Evolutionary conservation across 805 yeast species (phyloP).

Genomic region (Candida corydali): DNA sequence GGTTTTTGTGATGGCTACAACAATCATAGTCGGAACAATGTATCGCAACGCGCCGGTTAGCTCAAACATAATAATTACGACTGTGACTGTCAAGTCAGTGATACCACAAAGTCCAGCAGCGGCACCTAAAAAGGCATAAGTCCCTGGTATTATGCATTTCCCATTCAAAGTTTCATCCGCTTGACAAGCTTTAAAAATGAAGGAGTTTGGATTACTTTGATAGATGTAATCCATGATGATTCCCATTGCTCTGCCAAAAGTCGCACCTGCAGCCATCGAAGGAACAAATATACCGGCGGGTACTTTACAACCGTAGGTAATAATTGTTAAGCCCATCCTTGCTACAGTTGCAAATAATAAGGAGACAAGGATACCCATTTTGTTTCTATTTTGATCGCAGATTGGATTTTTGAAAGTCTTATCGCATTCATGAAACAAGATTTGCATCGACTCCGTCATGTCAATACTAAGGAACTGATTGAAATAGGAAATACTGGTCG

Average conservation of each 20-base stretch:
- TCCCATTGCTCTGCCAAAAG: constrained; percentile 88
- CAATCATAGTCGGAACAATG: constrained; percentile 94
- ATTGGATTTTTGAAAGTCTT: constrained; percentile 37
- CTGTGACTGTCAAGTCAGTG: constrained; percentile 87
- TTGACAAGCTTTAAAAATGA: constrained; percentile 29
- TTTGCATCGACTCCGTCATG: constrained; percentile 95
- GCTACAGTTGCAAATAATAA: constrained; percentile 67
- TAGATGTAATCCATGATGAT: constrained; percentile 52
- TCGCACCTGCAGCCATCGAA: constrained; percentile 94
- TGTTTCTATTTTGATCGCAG: constrained; percentile 30
- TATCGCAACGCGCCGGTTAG: constrained; percentile 91
- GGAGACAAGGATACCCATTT: constrained; percentile 42
- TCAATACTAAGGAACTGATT: constrained; percentile 78
- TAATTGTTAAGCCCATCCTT: constrained; percentile 66
- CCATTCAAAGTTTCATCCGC: constrained; percentile 15
- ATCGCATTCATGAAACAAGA: constrained; percentile 80
- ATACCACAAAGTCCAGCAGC: constrained; percentile 94
- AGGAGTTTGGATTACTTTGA: constrained; percentile 28
- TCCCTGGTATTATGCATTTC: constrained; percentile 81
- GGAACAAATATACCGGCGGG: constrained; percentile 99
- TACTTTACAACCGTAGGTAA: constrained; percentile 88
- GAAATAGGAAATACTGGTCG: constrained; percentile 77
- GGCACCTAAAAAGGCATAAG: constrained; percentile 94
- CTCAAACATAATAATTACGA: constrained; percentile 93
- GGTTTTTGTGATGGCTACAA: constrained; percentile 80